Evolutionary conservation across 2,329 filamentous ascomycete species (phyloP), one percentile per base, ranked within the genome.

Genomic region (Arthrobotrys musiformis): DNA sequence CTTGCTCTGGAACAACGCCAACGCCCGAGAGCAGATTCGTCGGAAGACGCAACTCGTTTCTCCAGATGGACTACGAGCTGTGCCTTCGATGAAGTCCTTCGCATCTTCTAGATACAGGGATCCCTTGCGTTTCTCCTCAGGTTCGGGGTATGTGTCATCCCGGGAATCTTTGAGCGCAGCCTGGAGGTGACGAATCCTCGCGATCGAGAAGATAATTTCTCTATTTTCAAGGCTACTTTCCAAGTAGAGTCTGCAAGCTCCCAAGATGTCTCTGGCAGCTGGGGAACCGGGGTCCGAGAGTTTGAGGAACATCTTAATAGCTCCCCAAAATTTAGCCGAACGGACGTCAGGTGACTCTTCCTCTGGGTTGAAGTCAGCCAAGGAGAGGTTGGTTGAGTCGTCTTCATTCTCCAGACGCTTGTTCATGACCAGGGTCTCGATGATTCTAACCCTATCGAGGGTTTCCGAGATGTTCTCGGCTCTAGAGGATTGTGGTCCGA

Each of bases 391-490:
- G 17, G 73, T n/a, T 4, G 87, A 85, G 33, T 84, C 84, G 56
- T 87, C 85, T 40, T 90, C 87, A 74, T 92, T 89, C 78, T 90
- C 88, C 68, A 95, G 83, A 70, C 89, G 89, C 28, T 90, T 89
- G 58, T 93, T 92, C 26, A 90, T 92, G 30, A 97, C 84, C 35
- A 97, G 86, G 4, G 89, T 87, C 82, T 97, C 92, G 60, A 97
- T 87, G 24, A 94, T 89, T 46, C 89, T 87, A 42, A 97, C 87
- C 22, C 94, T 89, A 72, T 90, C 89, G 61, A 89, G 87, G 24
- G 91, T 89, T 80, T 91, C 89, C 24, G 87, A 82, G 37, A 88
- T 83, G 76, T 92, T 88, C 80, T 89, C 87, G 80, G 37, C 81
- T 80, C 73, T 80, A 84, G 82, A 28, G 66, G 79, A 54, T 82